A percentile compares a stretch with the other conserved stretches of the same genome.
Conservation (phyloP, 306 rosid species). For the Castanea sativa region DNA sequence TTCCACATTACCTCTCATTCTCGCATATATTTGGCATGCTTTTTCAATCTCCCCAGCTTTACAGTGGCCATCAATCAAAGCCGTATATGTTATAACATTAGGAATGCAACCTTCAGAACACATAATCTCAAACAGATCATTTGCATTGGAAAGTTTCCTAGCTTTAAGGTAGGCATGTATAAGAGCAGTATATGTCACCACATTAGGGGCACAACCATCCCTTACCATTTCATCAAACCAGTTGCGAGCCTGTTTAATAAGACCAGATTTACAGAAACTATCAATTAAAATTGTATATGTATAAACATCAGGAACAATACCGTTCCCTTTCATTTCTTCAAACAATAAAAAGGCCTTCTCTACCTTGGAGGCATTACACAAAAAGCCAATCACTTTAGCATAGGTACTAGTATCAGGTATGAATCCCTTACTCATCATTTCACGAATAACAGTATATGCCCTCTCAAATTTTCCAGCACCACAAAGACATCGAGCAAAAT, state of each 20-base stretch:
- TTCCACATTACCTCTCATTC: slow-evolving; percentile 62
- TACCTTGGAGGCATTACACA: slow-evolving; percentile 68
- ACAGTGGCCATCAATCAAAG: slow-evolving; percentile 83
- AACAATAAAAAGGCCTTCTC: slow-evolving; percentile 74
- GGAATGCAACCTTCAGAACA: slow-evolving; percentile 67
- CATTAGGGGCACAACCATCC: slow-evolving; percentile 74
- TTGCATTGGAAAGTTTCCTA: slow-evolving; percentile 55
- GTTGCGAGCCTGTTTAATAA: slow-evolving; percentile 70
- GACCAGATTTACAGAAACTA: slow-evolving; percentile 80
- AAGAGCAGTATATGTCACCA: slow-evolving; percentile 84
- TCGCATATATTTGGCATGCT: slow-evolving; percentile 74
- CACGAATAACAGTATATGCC: slow-evolving; percentile 61
- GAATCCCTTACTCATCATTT: slow-evolving; percentile 82
- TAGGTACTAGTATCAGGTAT: slow-evolving; percentile 76
- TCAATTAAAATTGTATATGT: slow-evolving; percentile 77
- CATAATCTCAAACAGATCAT: slow-evolving; percentile 78
- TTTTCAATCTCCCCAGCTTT: slow-evolving; percentile 74
- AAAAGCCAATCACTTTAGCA: slow-evolving; percentile 76
- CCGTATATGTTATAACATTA: slow-evolving; percentile 70
- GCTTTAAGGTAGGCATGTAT: slow-evolving; percentile 84
- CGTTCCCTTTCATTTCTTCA: slow-evolving; percentile 69
- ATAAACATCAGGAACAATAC: slow-evolving; percentile 78
- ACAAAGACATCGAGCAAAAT: slow-evolving; percentile 71
- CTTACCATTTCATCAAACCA: slow-evolving; percentile 77
- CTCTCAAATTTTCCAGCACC: slow-evolving; percentile 68